Evolutionary conservation across 176 grass and related monocot genomes (phyloP), one percentile per base, ranked within the genome.

Genomic region (Hordeum marinum): DNA sequence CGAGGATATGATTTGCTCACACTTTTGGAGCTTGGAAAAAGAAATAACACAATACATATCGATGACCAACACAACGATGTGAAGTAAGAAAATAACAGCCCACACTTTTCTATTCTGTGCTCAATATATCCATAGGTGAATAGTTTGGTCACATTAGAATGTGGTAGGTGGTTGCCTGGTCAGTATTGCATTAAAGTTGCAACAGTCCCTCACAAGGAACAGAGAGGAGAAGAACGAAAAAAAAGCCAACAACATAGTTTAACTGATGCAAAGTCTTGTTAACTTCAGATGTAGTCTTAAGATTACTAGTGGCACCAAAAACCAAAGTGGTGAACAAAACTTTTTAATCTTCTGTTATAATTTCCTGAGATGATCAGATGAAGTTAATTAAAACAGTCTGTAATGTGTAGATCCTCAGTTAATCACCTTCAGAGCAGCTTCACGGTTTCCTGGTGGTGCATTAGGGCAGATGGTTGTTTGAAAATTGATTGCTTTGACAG

Each of bases 401-500:
- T 54, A 36, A 68, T n/a, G 29, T 46, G 48, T 59, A 67, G 64
- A 34, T n/a, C n/a, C n/a, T n/a, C n/a, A n/a, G n/a, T n/a, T 74
- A 87, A 82, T 94, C 85, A 96, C 96, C 89, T 94, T 96, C 43
- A 96, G 39, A 85, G 93, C 93, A 92, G 84, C 91, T 58, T 94
- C 93, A 40, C 96, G 86, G 81, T 99, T 98, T 76, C 96, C 96
- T 37, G 75, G 83, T 63, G 96, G 93, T 60, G 96, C 96, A 83
- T 35, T 89, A 63, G 96, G 96, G 40, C 96, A 99, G 52, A 99
- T 85, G 52, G 89, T 84, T 83, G 83, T 87, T 80, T 90, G 89
- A 95, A 92, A 90, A 89, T 94, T 99, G 74, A 99, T 91, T 82
- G 96, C 96, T 85, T 99, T 87, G 69, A 99, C 91, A 78, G 71